These are phyloP conservation scores for Lachnellula occidentalis DNA, from an alignment of 2,329 filamentous ascomycete genomes.

Conservation along the genomic window DNA sequence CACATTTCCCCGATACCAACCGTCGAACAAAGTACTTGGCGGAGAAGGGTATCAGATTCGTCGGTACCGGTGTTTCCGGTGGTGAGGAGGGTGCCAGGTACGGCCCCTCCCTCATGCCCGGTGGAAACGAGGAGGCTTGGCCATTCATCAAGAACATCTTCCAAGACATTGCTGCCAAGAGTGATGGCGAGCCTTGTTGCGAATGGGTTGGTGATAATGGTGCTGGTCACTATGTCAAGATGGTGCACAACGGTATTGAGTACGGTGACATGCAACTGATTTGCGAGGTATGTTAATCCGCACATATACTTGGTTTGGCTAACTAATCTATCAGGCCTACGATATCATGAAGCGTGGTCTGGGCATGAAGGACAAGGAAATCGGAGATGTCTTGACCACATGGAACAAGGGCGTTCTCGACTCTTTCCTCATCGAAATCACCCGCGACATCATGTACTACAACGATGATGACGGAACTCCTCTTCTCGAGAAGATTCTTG, in stretches of 20 bases:
- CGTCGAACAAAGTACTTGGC: constrained; percentile 86
- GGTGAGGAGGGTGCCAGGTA: constrained; percentile 99
- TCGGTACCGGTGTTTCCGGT: constrained; percentile 95
- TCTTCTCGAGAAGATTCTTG: constrained; percentile 97
- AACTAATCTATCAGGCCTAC: constrained; percentile 64
- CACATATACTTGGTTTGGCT: constrained; percentile 1
- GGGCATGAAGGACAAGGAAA: constrained; percentile 84
- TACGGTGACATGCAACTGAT: constrained; percentile 99
- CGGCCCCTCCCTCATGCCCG: constrained; percentile 96
- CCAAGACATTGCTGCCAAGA: constrained; percentile 96
- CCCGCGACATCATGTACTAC: constrained; percentile 96
- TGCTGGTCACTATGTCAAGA: constrained; percentile 99
- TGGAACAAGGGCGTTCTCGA: constrained; percentile 99
- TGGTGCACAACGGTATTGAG: constrained; percentile 99
- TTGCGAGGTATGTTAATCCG: constrained; percentile 69
- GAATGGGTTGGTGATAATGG: constrained; percentile 99
- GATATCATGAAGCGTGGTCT: constrained; percentile 99
- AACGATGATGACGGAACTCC: constrained; percentile 89
- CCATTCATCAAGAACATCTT: constrained; percentile 98
- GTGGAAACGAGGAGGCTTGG: constrained; percentile 98
- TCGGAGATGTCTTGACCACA: constrained; percentile 86
- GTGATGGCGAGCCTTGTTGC: constrained; percentile 93
- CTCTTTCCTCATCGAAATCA: constrained; percentile 99
- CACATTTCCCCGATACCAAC: constrained; percentile 98
- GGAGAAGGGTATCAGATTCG: constrained; percentile 86